Evolutionary conservation across 2,329 filamentous ascomycete species (phyloP).

Genomic region (Orbilia ellipsospora): DNA sequence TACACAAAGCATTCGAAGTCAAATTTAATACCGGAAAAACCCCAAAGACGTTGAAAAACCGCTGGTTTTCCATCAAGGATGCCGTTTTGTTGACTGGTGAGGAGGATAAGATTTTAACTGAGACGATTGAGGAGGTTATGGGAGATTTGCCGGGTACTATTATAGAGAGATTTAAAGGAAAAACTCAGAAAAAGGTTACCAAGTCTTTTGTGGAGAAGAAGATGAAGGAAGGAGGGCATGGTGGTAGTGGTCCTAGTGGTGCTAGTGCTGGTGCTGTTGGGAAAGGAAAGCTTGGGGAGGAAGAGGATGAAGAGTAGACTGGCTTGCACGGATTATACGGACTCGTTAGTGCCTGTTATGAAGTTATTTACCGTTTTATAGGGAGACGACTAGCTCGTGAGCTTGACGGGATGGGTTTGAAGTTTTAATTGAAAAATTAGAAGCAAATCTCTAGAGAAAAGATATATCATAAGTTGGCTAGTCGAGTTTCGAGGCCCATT

Average conservation of each 20-base stretch:
- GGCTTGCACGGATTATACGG: background rate
- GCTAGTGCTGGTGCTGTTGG: too few relatives aligned
- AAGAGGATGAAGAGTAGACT: constrained; percentile 5
- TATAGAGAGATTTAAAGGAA: constrained; percentile 17
- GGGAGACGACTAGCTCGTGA: too few relatives aligned
- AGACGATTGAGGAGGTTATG: constrained; percentile 22
- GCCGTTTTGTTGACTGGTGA: constrained; percentile 7
- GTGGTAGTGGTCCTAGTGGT: background rate
- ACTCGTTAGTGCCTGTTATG: too few relatives aligned
- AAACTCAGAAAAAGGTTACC: constrained; percentile 28
- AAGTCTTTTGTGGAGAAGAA: constrained; percentile 36
- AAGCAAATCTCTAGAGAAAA: too few relatives aligned
- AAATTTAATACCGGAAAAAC: constrained; percentile 29
- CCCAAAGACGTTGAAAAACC: constrained; percentile 11
- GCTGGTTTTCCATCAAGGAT: constrained; percentile 41
- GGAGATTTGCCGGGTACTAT: constrained; percentile 20
- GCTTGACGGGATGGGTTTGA: too few relatives aligned
- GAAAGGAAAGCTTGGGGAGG: background rate
- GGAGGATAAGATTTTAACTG: constrained; percentile 7
- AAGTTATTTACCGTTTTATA: too few relatives aligned
- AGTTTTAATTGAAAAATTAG: too few relatives aligned
- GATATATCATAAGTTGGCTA: too few relatives aligned
- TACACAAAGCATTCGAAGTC: constrained; percentile 15
- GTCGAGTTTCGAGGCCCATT: too few relatives aligned
- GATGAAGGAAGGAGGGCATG: constrained; percentile 18